phyloP scores from a whole-genome alignment of 345 rosid species.

The Psidium guajava region DNA sequence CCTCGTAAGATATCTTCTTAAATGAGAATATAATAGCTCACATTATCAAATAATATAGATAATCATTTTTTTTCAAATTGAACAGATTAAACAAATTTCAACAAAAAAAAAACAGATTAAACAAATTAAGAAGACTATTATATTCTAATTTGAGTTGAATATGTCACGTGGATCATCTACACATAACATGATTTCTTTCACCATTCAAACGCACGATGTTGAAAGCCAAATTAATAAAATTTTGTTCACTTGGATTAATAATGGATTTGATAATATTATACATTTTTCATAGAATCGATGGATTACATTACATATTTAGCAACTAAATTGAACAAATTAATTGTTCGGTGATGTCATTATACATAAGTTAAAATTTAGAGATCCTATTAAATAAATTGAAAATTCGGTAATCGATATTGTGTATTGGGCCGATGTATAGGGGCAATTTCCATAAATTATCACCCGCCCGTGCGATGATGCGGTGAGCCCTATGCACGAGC shows the following conservation, averaged over 20 bases:
- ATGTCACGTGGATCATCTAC: background rate
- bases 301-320: accelerated
- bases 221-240: background rate
- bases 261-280: background rate
- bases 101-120: background rate
- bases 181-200: background rate
- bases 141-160: background rate
- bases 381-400: accelerated
- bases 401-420: accelerated
- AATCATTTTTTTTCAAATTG: background rate
- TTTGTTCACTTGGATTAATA: background rate
- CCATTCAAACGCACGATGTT: accelerated
- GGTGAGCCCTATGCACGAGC: background rate
- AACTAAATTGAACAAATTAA: too few relatives aligned
- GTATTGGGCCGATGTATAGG: accelerated
- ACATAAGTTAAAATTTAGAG: accelerated
- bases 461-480: background rate
- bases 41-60: background rate
- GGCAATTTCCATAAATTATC: accelerated
- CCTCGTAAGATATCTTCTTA: background rate
- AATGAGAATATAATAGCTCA: background rate
- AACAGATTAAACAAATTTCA: background rate
- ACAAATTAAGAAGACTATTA: background rate
- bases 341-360: accelerated
- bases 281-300: background rate